A percentile compares a stretch with the other conserved stretches of the same genome.
Conservation (phyloP, 2,329 filamentous ascomycete genomes). For the Thelonectria olida region DNA sequence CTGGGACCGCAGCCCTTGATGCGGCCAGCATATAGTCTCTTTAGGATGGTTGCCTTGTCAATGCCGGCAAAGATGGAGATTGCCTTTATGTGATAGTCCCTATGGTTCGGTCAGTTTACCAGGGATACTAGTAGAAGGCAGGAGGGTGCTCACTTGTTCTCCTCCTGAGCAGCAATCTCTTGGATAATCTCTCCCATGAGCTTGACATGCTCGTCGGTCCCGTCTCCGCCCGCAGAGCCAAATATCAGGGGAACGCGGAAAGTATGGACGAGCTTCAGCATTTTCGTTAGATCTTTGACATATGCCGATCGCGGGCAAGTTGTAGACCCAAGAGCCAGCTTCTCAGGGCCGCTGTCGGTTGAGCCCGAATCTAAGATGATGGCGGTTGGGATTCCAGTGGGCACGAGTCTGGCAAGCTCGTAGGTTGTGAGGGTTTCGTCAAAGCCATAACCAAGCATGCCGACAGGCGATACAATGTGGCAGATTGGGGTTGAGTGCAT, state of each 20-base stretch:
- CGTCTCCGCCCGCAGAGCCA: constrained; percentile 58
- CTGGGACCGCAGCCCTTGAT: constrained; percentile 50
- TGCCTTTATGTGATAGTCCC: constrained; percentile 42
- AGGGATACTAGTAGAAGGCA: fast-evolving
- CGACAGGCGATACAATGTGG: constrained; percentile 56
- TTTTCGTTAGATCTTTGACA: constrained; percentile 50
- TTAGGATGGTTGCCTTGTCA: constrained; percentile 43
- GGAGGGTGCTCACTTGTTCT: constrained; percentile 2
- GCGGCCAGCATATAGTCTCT: constrained; percentile 40
- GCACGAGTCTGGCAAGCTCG: constrained; percentile 38
- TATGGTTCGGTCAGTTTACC: background rate
- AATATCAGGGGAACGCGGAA: constrained; percentile 53
- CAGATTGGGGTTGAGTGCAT: constrained; percentile 36
- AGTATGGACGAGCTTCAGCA: constrained; percentile 46
- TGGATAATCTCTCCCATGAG: constrained; percentile 51
- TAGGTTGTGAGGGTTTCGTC: constrained; percentile 41
- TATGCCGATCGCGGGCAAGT: constrained; percentile 53
- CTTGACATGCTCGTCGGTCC: constrained; percentile 53
- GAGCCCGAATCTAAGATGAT: constrained; percentile 49
- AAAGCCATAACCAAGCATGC: constrained; percentile 61
- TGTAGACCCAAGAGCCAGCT: constrained; percentile 52
- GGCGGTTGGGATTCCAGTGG: constrained; percentile 43
- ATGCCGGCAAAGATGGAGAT: constrained; percentile 52
- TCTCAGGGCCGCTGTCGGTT: constrained; percentile 50
- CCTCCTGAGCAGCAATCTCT: constrained; percentile 17